phyloP scores from a whole-genome alignment of 768 basidiomycete species.

The Tricholoma furcatifolium region DNA sequence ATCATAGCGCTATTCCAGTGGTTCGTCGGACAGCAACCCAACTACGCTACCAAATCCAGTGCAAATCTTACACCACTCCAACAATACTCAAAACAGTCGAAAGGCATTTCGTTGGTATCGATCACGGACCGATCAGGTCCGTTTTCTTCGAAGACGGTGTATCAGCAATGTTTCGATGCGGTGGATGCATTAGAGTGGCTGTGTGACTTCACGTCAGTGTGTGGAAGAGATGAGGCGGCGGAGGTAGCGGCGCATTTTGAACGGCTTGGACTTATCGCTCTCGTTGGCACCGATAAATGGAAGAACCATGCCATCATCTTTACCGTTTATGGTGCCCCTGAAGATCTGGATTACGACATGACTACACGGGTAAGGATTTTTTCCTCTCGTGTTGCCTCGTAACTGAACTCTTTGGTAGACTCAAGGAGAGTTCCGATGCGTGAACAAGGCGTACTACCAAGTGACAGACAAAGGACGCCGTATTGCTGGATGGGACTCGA shows the following conservation, averaged over 20 bases:
- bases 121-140: conserved; percentile 3
- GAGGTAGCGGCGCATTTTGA: conserved; percentile 81
- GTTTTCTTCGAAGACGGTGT: conserved; percentile 1
- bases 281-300: conserved; percentile 60
- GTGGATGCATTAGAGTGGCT: conserved; percentile 74
- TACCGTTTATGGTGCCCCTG: conserved; percentile 35
- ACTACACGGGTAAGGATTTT: not conserved
- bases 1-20: conserved; percentile 74
- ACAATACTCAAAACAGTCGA: conserved; percentile 5
- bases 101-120: conserved; percentile 6
- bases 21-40: conserved; percentile 66
- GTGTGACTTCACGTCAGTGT: conserved; percentile 74
- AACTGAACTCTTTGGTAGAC: not conserved
- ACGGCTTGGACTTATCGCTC: conserved; percentile 62
- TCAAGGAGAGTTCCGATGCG: conserved; percentile 15
- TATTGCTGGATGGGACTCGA: conserved; percentile 12
- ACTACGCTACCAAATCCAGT: conserved; percentile 41
- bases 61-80: conserved; percentile 20
- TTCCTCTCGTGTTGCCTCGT: not conserved
- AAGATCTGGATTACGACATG: not conserved
- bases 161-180: conserved; percentile 56
- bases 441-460: conserved; percentile 14
- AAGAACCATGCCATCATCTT: conserved; percentile 65
- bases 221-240: conserved; percentile 75
- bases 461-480: conserved; percentile 11